A percentile compares a stretch with the other conserved stretches of the same genome.
Evolutionary conservation across 176 grass and related monocot species (phyloP).

Genomic region (Phoenix roebelenii): DNA sequence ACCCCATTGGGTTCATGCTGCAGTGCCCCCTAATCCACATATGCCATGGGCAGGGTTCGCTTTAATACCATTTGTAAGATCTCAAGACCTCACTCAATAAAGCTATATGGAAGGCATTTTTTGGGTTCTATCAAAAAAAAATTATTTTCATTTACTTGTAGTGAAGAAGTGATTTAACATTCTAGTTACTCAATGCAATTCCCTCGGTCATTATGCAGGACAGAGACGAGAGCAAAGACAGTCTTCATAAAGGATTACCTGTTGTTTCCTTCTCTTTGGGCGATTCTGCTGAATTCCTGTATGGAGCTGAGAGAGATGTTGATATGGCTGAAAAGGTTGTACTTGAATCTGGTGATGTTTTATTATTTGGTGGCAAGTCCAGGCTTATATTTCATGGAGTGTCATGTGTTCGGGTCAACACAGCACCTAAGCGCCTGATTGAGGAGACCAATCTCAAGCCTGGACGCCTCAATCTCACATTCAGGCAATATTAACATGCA

Average conservation of each 20-base stretch:
- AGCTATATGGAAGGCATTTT: too few species aligned
- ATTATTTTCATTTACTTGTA: too few species aligned
- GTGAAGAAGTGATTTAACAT: too few species aligned
- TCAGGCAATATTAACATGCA: constrained; percentile 25
- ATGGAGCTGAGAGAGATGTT: constrained; percentile 20
- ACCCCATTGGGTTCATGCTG: too few species aligned
- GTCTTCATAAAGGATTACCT: constrained; percentile 31
- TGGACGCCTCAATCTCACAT: constrained; percentile 54
- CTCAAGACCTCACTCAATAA: too few species aligned
- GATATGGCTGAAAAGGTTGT: constrained; percentile 29
- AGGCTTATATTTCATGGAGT: constrained; percentile 43
- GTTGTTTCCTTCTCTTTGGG: constrained; percentile 52
- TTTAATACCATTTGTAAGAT: too few species aligned
- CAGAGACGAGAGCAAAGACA: constrained; percentile 35
- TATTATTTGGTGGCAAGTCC: constrained; percentile 47
- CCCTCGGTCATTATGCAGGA: constrained; percentile 23
- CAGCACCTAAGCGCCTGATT: constrained; percentile 16
- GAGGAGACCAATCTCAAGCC: constrained; percentile 35
- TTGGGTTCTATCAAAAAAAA: too few species aligned
- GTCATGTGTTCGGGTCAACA: constrained; percentile 16
- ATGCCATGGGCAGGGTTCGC: too few species aligned
- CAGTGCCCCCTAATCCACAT: too few species aligned
- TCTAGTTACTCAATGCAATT: not conserved
- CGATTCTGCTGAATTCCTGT: constrained; percentile 45
- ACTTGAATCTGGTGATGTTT: constrained; percentile 50